Conservation (phyloP, 768 basidiomycete genomes). For the Chalciporus sphaerocephalus region DNA sequence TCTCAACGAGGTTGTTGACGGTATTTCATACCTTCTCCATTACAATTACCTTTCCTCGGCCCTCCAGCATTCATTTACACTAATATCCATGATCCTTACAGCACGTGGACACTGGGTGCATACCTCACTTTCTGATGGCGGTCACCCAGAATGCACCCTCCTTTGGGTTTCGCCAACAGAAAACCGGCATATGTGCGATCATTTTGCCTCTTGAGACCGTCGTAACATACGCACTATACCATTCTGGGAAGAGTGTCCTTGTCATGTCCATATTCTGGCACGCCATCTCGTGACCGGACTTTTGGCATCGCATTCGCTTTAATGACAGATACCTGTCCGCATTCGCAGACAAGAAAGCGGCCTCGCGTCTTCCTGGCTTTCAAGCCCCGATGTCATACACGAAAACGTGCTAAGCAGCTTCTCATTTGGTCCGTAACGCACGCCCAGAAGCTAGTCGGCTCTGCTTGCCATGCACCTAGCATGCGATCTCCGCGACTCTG, state of each 20-base stretch:
- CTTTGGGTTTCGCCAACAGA: conserved; percentile 3
- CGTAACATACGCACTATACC: not conserved
- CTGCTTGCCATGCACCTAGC: conserved; percentile 26
- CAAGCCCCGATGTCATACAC: conserved; percentile 22
- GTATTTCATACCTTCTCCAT: conserved; percentile 18
- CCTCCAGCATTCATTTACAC: conserved; percentile 18
- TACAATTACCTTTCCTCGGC: conserved; percentile 23
- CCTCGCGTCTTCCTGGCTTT: conserved; percentile 31
- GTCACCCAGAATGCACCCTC: conserved; percentile 1
- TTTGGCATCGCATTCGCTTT: conserved; percentile 25
- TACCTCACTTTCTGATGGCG: conserved; percentile 9
- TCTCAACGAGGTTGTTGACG: conserved; percentile 26
- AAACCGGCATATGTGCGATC: conserved; percentile 6
- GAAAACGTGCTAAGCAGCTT: conserved; percentile 18
- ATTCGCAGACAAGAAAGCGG: conserved; percentile 30
- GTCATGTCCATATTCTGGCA: conserved; percentile 5
- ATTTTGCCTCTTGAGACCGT: not conserved
- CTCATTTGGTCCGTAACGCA: conserved; percentile 13
- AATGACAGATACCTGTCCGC: conserved; percentile 13
- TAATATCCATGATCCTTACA: conserved; percentile 12
- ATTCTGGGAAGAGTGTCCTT: conserved; percentile 2
- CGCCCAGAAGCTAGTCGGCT: conserved; percentile 25
- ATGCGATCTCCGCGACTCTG: conserved; percentile 22
- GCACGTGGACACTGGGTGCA: conserved; percentile 17
- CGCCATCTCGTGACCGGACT: conserved; percentile 16